Evolutionary conservation across 164 flowering plant species (phyloP).

Genomic region (Macadamia integrifolia): DNA sequence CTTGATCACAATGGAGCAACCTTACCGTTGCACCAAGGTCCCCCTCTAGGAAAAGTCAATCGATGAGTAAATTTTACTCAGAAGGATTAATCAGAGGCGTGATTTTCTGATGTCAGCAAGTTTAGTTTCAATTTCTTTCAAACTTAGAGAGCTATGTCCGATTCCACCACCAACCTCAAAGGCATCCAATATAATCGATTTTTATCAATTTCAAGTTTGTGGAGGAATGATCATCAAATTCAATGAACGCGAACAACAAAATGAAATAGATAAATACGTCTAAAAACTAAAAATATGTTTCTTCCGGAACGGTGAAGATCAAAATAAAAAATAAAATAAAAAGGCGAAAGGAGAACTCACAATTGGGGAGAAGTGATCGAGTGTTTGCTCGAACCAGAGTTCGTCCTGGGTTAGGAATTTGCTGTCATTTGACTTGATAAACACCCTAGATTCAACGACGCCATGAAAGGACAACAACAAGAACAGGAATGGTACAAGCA

Average conservation of each 20-base stretch:
- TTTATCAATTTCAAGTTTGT: too few species aligned
- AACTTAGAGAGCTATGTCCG: neutral
- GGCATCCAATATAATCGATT: too few species aligned
- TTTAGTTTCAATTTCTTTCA: neutral
- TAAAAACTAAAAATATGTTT: neutral
- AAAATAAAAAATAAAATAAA: slow-evolving; percentile 4
- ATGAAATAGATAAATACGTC: too few species aligned
- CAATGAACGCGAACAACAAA: too few species aligned
- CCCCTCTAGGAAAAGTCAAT: too few species aligned
- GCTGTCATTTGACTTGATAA: slow-evolving; percentile 7
- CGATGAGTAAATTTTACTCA: too few species aligned
- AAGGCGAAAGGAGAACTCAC: slow-evolving; percentile 19
- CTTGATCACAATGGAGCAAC: too few species aligned
- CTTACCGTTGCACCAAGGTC: too few species aligned
- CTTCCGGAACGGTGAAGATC: neutral
- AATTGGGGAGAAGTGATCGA: slow-evolving; percentile 91
- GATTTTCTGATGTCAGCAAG: neutral
- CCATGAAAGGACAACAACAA: slow-evolving; percentile 11
- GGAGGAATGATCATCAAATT: too few species aligned
- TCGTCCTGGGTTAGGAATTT: slow-evolving; percentile 52
- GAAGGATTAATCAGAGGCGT: neutral
- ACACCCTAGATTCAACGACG: slow-evolving; percentile 21
- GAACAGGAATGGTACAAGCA: neutral
- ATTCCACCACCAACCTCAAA: neutral
- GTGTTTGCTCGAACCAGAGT: slow-evolving; percentile 82